Evolutionary conservation across 768 basidiomycete species (phyloP).

Genomic region (Baorangia bicolor): DNA sequence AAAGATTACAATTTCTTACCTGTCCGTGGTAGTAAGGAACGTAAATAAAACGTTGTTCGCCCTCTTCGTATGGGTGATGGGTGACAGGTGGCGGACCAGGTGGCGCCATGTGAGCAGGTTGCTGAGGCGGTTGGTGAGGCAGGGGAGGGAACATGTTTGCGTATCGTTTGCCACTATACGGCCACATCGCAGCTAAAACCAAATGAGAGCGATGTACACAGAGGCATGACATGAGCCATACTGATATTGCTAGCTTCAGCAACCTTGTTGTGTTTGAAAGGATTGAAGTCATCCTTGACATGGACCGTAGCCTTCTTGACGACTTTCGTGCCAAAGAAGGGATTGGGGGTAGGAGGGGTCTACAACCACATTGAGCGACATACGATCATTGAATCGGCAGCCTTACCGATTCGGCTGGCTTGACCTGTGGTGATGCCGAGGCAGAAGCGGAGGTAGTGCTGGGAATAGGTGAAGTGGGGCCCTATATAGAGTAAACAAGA

Average conservation of each 20-base stretch:
- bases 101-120: slow-evolving; percentile 63
- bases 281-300: slow-evolving; percentile 96
- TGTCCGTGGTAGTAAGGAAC: slow-evolving; percentile 83
- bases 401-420: slow-evolving; percentile 52
- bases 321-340: slow-evolving; percentile 84
- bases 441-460: slow-evolving; percentile 42
- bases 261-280: slow-evolving; percentile 87
- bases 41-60: slow-evolving; percentile 68
- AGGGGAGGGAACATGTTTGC: slow-evolving; percentile 70
- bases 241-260: slow-evolving; percentile 70
- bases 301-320: slow-evolving; percentile 79
- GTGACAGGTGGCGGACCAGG: slow-evolving; percentile 68
- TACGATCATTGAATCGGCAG: not conserved
- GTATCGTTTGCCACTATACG: slow-evolving; percentile 88
- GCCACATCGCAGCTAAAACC: slow-evolving; percentile 70
- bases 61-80: slow-evolving; percentile 80
- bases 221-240: slow-evolving; percentile 40
- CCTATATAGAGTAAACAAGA: slow-evolving; percentile 34
- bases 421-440: slow-evolving; percentile 61
- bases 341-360: slow-evolving; percentile 61
- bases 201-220: not conserved
- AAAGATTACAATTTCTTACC: slow-evolving; percentile 34
- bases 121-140: slow-evolving; percentile 59
- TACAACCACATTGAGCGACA: slow-evolving; percentile 20
- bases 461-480: slow-evolving; percentile 46